phyloP scores from a whole-genome alignment of 2,329 filamentous ascomycete genomes.

The Calonectria naviculata region DNA sequence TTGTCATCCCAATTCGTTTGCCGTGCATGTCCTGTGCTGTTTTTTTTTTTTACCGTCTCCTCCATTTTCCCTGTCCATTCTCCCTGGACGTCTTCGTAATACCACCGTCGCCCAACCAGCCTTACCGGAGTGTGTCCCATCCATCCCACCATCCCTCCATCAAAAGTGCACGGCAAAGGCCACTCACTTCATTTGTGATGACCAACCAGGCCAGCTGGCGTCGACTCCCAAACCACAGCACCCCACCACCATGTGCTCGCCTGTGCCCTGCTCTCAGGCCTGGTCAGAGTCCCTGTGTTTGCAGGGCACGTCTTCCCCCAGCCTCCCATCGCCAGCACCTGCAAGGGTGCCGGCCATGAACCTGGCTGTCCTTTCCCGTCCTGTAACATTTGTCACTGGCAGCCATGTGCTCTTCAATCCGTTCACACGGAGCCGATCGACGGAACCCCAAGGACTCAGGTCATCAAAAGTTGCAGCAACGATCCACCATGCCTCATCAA shows the following conservation, averaged over 20 bases:
- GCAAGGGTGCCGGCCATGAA: slow-evolving; percentile 22
- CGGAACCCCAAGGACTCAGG: slow-evolving; percentile 16
- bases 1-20: slow-evolving; percentile 9
- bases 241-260: slow-evolving; percentile 8
- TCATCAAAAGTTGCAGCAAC: slow-evolving; percentile 12
- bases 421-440: slow-evolving; percentile 22
- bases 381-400: slow-evolving; percentile 23
- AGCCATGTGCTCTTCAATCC: slow-evolving; percentile 9
- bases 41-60: too few species aligned
- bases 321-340: slow-evolving; percentile 3
- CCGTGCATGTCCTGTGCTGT: neutral
- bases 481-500: slow-evolving; percentile 15
- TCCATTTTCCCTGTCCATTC: slow-evolving; percentile 11
- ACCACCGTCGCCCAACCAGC: slow-evolving; percentile 16
- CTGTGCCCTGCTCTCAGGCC: slow-evolving; percentile 1
- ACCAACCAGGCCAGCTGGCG: neutral
- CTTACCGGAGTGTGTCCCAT: slow-evolving; percentile 8
- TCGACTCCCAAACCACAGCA: neutral
- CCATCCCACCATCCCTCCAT: slow-evolving; percentile 4
- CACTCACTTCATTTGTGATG: slow-evolving; percentile 12
- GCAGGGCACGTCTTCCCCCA: slow-evolving; percentile 1
- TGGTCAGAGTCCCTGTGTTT: slow-evolving; percentile 2
- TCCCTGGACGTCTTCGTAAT: slow-evolving; percentile 14
- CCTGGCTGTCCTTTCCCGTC: slow-evolving; percentile 23
- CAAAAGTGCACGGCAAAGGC: slow-evolving; percentile 3